Conservation (phyloP, 495 filamentous ascomycete species). For the Chaetomium fimeti region DNA sequence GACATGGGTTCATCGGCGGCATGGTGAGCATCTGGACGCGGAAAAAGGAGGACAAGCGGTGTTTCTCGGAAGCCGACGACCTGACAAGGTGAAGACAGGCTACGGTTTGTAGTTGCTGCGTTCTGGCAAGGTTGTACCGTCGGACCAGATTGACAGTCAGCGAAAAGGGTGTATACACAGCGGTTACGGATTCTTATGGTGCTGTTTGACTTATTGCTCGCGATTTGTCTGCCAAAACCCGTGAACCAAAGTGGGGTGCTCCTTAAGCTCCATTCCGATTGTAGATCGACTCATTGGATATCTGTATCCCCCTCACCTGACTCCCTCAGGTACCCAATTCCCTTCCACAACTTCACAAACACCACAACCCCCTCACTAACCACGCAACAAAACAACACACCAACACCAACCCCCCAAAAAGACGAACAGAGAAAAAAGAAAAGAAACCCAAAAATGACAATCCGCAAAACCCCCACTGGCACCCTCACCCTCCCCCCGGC, state of each 20-base stretch:
- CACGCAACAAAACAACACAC: neutral
- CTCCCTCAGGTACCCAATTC: neutral
- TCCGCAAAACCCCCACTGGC: slow-evolving; percentile 4
- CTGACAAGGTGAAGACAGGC: neutral
- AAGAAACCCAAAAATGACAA: slow-evolving; percentile 15
- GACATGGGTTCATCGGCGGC: slow-evolving; percentile 14
- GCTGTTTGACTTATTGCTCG: neutral
- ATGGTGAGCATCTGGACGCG: slow-evolving; percentile 11
- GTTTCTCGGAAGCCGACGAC: slow-evolving; percentile 3
- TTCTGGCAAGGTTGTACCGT: slow-evolving; percentile 9
- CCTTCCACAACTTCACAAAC: neutral
- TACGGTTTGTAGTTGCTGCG: slow-evolving; percentile 1
- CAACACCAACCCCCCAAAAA: neutral
- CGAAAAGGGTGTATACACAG: neutral
- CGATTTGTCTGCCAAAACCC: neutral
- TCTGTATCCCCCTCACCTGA: neutral
- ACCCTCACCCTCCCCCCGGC: slow-evolving; percentile 30
- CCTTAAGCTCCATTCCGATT: neutral
- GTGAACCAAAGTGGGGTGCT: slow-evolving; percentile 9
- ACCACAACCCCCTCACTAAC: neutral
- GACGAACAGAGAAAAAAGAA: neutral
- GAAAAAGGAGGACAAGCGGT: neutral
- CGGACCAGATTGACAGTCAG: slow-evolving; percentile 14
- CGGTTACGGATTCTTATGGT: neutral
- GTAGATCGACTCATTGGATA: neutral